phyloP scores from a whole-genome alignment of 257 asterid species.

The Apocynum venetum region DNA sequence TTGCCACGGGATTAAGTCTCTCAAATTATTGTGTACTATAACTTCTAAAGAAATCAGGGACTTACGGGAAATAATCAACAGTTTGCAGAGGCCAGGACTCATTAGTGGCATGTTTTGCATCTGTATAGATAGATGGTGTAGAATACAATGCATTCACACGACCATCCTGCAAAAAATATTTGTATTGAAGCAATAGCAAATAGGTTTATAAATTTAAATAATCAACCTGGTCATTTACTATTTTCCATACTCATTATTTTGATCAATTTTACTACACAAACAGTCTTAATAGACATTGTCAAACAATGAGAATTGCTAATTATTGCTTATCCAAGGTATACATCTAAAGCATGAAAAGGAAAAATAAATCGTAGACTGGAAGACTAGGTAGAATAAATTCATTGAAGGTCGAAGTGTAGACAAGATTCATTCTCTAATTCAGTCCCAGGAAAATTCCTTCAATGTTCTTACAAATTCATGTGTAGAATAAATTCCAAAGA shows the following conservation, averaged over 20 bases:
- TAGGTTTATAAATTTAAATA: not conserved
- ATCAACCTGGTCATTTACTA: not conserved
- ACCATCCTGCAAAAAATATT: constrained; percentile 62
- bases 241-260: not conserved
- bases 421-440: not conserved
- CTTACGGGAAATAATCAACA: constrained; percentile 92
- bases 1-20: constrained; percentile 1
- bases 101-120: constrained; percentile 60
- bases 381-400: not conserved
- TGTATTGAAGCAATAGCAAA: not conserved
- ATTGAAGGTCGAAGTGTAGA: not conserved
- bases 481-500: no score
- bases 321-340: not conserved
- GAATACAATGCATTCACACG: constrained; percentile 81
- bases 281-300: not conserved
- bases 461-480: not conserved
- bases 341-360: not conserved
- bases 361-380: not conserved
- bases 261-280: not conserved
- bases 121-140: constrained; percentile 77
- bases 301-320: not conserved
- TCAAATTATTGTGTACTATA: not conserved
- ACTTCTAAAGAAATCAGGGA: constrained; percentile 12
- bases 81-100: constrained; percentile 70
- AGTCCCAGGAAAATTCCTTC: not conserved